Evolutionary conservation across 148 eudicot species (phyloP), one percentile per base, ranked within the genome.

Genomic region (Rhododendron simsii): DNA sequence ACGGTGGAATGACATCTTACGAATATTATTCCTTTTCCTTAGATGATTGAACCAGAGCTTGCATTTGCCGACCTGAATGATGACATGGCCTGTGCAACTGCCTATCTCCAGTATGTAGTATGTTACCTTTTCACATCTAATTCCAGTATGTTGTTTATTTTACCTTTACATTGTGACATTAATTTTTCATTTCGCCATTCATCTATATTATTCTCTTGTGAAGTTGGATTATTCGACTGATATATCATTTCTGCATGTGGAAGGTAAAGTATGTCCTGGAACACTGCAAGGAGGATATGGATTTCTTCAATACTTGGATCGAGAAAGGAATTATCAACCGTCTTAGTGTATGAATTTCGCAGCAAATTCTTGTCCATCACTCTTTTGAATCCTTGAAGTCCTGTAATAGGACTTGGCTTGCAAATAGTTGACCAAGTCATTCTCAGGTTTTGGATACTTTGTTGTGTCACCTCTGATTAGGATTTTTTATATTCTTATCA

Each of bases 91-190:
- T 97, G 99, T 91, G 99, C 99, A 76, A 93, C 96, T 87, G 98
- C 98, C 90, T 97, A 95, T 92, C 96, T 95, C 95, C 98, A 97
- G 99, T 95, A 97, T 88, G 99, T 97, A 94, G 99, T 97, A 97
- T 87, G 98, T 95, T 90, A 91, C 94, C 86, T 87, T 87, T 87
- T 81, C 90, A 83, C 81, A 85, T 87, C 93, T 86, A 81, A 65
- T 41, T 33, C 78, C 30, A 75, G 69, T 77, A 65, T 55, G 20
- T 51, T 55, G 7, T 47, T 59, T 33, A 83, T 67, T 55, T 11
- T 65, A 59, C 2, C 4, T 23, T 26, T 7, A 21, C 53, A 35
- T 84, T 21, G 18, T 48, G 59, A 53, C 61, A 4, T 23, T 50
- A 55, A 35, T 81, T 59, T 81, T 12, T 13, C 21, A 37, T 55